Conservation (phyloP, 257 asterid species). For the Oldenlandia corymbosa region DNA sequence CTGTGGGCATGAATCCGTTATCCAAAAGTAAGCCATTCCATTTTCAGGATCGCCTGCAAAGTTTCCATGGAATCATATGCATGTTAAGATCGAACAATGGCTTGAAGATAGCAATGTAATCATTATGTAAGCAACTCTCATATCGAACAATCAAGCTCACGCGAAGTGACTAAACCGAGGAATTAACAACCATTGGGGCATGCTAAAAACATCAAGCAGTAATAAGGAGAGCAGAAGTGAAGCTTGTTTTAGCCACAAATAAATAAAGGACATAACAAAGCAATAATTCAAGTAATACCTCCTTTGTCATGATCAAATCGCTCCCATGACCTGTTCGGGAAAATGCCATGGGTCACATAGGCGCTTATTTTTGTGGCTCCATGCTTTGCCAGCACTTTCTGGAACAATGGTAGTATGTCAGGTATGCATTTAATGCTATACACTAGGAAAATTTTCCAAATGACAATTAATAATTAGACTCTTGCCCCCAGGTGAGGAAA, state of each 20-base stretch:
- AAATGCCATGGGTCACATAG: slow-evolving; percentile 91
- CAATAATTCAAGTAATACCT: slow-evolving; percentile 41
- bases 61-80: slow-evolving; percentile 5
- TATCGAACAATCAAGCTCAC: neutral
- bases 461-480: neutral
- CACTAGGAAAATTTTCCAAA: neutral
- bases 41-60: slow-evolving; percentile 59
- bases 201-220: too few species aligned
- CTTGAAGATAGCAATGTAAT: slow-evolving; percentile 7
- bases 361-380: slow-evolving; percentile 90
- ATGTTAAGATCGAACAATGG: neutral
- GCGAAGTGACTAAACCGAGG: neutral
- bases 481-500: too few species aligned
- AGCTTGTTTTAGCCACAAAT: neutral
- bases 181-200: neutral
- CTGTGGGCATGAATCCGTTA: slow-evolving; percentile 89
- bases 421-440: neutral
- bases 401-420: slow-evolving; percentile 12
- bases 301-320: slow-evolving; percentile 70
- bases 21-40: slow-evolving; percentile 91
- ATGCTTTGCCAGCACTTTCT: slow-evolving; percentile 94
- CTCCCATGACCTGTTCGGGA: slow-evolving; percentile 89
- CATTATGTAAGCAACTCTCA: neutral
- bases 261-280: neutral
- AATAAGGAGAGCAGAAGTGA: too few species aligned